Evolutionary conservation across 2,329 filamentous ascomycete species (phyloP), one percentile per base, ranked within the genome.

Genomic region (Diaporthe sp.): DNA sequence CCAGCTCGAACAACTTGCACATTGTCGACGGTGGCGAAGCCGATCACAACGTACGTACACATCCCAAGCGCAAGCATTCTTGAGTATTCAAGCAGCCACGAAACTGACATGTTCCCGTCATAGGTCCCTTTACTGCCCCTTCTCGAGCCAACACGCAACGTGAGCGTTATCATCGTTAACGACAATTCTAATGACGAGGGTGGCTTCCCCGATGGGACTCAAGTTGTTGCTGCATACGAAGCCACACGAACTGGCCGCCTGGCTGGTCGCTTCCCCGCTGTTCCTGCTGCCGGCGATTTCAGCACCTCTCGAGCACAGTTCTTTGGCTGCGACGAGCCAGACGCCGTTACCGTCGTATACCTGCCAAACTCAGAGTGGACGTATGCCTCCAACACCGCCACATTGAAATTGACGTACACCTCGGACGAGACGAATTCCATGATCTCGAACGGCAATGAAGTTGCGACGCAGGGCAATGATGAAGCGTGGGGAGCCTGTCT

Each of bases 1-100:
- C 78, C 82, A 71, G 37, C 78, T 51, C 77, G 79, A 42, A 80
- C 17, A 73, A 74, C 13, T 81, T 89, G 25, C 80, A 80, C 58
- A 80, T 89, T 34, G 85, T 84, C 31, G 87, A 89, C 76, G 87
- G 87, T n/a, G 87, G 86, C n/a, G 78, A 83, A 55, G 81, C 83
- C 12, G 71, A 81, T 34, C 86, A 88, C 77, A 88, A 87, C 78
- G 85, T 68, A 68, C 34, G 63, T 68, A 20, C 3, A 37, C 2
- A 3, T 2, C 20, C 31, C 28, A 68, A 13, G 7, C 5, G 13
- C 31, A 28, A 28, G 1, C 31, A 25, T 4, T 37, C 22, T 25
- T 25, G n/a, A 10, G 13, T 3, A 20, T 9, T 25, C 4, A 22
- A 17, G 10, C 20, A 37, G 20, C 12, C 28, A 20, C 12, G 31